A percentile compares a stretch with the other conserved stretches of the same genome.
Evolutionary conservation across 345 rosid genomes (phyloP).

Genomic region (Aquilaria malaccensis): DNA sequence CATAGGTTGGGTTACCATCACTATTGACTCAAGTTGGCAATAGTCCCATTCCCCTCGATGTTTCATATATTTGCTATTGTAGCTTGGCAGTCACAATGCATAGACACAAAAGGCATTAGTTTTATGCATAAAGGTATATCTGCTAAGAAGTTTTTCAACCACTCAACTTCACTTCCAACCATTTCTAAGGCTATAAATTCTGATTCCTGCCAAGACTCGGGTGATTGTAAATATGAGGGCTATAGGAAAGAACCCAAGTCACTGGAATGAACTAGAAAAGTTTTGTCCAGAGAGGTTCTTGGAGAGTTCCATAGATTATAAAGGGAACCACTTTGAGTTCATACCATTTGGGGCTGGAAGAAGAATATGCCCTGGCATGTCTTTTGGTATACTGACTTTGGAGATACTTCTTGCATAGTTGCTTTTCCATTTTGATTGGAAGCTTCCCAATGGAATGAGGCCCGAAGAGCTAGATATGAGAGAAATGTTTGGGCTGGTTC

Average conservation of each 20-base stretch:
- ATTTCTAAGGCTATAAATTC: no score
- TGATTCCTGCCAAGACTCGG: constrained; percentile 12
- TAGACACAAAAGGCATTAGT: no score
- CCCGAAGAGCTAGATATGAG: constrained; percentile 15
- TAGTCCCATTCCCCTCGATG: no score
- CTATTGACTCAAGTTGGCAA: no score
- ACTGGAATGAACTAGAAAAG: constrained; percentile 26
- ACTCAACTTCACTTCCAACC: no score
- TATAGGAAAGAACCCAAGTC: constrained; percentile 16
- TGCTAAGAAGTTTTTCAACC: no score
- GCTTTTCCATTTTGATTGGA: constrained; percentile 30
- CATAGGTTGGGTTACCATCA: no score
- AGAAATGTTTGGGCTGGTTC: constrained; percentile 24
- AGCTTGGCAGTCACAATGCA: no score
- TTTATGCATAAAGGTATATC: no score
- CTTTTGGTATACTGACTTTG: constrained; percentile 17
- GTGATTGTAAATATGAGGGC: constrained; percentile 3
- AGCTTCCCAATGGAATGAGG: constrained; percentile 14
- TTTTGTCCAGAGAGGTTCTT: constrained; percentile 18
- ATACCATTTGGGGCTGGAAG: constrained; percentile 13
- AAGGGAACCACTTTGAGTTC: constrained; percentile 11
- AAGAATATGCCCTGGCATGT: constrained; percentile 5
- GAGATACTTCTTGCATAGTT: constrained; percentile 27
- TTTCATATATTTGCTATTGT: no score
- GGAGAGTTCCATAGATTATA: neutral